A percentile compares a stretch with the other conserved stretches of the same genome.
These are phyloP conservation scores for Aspergillus funiculosus DNA, from an alignment of 495 filamentous ascomycete species.

Conservation along the genomic window DNA sequence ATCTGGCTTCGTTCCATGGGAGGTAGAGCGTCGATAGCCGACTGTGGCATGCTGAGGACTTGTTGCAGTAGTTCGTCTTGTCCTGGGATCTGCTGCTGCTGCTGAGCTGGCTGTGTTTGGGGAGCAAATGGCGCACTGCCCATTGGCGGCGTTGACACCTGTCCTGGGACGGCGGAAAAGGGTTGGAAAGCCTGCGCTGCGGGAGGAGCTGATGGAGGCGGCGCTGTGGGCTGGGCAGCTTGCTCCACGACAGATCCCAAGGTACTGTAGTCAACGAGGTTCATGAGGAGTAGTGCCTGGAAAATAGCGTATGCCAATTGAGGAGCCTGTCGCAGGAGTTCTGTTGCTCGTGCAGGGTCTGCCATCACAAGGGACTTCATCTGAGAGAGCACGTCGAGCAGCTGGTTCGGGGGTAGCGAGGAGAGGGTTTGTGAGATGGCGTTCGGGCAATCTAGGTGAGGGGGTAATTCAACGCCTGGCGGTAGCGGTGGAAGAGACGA, in stretches of 20 bases:
- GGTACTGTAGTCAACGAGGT: conserved; percentile 68
- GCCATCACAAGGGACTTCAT: conserved; percentile 82
- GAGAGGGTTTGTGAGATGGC: conserved; percentile 85
- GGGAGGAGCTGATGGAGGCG: conserved; percentile 31
- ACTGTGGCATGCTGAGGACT: conserved; percentile 68
- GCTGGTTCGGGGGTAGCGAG: conserved; percentile 76
- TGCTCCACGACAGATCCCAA: conserved; percentile 55
- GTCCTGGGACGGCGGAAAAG: conserved; percentile 34
- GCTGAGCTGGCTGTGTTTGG: conserved; percentile 37
- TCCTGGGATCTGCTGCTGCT: conserved; percentile 43
- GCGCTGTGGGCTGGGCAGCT: conserved; percentile 34
- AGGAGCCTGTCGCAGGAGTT: conserved; percentile 81
- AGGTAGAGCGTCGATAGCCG: conserved; percentile 68
- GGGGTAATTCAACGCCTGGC: conserved; percentile 72
- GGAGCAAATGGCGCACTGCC: conserved; percentile 52
- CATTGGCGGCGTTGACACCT: conserved; percentile 53
- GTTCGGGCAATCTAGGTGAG: conserved; percentile 75
- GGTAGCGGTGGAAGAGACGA: conserved; percentile 69
- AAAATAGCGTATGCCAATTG: conserved; percentile 96
- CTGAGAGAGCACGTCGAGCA: conserved; percentile 89
- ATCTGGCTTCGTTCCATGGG: conserved; percentile 70
- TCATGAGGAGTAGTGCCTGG: conserved; percentile 88
- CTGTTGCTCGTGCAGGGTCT: conserved; percentile 78
- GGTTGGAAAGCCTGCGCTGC: conserved; percentile 32
- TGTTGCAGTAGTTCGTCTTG: conserved; percentile 66